phyloP scores from a whole-genome alignment of 2,329 filamentous ascomycete genomes.

The Chaetomiaceae sp. region DNA sequence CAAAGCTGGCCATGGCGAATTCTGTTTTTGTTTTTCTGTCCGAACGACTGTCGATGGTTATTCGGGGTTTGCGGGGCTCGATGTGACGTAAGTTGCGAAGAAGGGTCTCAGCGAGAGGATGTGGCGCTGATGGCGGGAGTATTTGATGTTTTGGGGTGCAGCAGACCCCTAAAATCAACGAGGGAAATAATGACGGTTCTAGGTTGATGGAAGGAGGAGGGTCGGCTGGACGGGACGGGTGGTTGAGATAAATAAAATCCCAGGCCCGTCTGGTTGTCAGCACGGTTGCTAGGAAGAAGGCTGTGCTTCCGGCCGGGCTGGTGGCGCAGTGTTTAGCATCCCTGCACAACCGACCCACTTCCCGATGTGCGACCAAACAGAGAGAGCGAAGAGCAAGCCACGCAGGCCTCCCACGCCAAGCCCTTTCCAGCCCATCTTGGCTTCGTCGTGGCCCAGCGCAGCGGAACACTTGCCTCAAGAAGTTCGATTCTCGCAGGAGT shows the following conservation, averaged over 20 bases:
- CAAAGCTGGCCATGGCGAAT: constrained; percentile 45
- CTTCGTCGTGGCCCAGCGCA: neutral
- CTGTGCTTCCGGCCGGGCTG: constrained; percentile 6
- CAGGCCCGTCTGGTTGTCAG: neutral
- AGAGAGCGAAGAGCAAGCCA: neutral
- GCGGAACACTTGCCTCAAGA: constrained; percentile 1
- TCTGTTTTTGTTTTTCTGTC: constrained; percentile 12
- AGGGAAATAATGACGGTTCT: neutral
- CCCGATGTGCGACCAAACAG: constrained; percentile 2
- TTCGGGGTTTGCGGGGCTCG: neutral
- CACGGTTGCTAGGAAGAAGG: neutral
- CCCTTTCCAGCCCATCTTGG: neutral
- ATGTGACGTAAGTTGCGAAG: neutral
- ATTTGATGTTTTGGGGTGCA: neutral
- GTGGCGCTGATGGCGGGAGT: neutral
- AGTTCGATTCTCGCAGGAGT: neutral
- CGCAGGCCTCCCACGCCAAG: constrained; percentile 2
- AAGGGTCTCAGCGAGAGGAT: neutral
- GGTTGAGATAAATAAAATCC: constrained; percentile 13
- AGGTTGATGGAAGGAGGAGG: neutral
- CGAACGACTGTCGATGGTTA: neutral
- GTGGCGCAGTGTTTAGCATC: constrained; percentile 11
- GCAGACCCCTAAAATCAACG: neutral
- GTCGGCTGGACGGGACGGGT: neutral
- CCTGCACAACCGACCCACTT: constrained; percentile 9